Conservation (phyloP, 257 asterid species). For the Agastache rugosa region DNA sequence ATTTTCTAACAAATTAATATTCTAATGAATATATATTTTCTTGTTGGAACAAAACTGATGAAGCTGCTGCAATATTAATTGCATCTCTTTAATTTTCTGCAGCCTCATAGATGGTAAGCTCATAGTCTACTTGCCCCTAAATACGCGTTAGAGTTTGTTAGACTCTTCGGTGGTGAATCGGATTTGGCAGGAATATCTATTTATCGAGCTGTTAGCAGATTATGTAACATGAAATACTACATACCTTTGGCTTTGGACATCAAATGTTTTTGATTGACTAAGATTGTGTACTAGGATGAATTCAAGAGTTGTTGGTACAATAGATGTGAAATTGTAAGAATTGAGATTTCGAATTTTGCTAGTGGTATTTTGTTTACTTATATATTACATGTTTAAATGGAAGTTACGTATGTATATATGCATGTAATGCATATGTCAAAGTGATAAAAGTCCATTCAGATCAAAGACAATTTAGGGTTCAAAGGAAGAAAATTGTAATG, state of each 20-base stretch:
- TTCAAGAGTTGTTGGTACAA: background rate
- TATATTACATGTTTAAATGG: too few species aligned
- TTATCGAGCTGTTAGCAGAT: background rate
- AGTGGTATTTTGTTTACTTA: background rate
- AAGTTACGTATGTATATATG: too few species aligned
- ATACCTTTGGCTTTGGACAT: background rate
- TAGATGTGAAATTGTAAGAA: background rate
- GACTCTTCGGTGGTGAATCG: background rate
- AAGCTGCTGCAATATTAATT: slow-evolving; percentile 5
- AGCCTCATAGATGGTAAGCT: slow-evolving; percentile 68
- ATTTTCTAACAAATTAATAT: too few species aligned
- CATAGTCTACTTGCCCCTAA: slow-evolving; percentile 51
- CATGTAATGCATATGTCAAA: too few species aligned
- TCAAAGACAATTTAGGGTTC: too few species aligned
- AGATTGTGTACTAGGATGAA: background rate
- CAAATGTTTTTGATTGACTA: background rate
- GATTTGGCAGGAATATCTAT: background rate
- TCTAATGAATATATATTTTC: background rate
- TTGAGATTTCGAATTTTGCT: background rate
- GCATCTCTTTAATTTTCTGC: slow-evolving; percentile 39
- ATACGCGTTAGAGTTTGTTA: background rate
- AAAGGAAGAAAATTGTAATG: too few species aligned
- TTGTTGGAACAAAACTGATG: slow-evolving; percentile 8
- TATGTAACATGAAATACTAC: background rate
- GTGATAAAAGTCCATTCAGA: too few species aligned